These are phyloP conservation scores for Citrus mangshanensis DNA, from an alignment of 345 rosid species.

Conservation along the genomic window DNA sequence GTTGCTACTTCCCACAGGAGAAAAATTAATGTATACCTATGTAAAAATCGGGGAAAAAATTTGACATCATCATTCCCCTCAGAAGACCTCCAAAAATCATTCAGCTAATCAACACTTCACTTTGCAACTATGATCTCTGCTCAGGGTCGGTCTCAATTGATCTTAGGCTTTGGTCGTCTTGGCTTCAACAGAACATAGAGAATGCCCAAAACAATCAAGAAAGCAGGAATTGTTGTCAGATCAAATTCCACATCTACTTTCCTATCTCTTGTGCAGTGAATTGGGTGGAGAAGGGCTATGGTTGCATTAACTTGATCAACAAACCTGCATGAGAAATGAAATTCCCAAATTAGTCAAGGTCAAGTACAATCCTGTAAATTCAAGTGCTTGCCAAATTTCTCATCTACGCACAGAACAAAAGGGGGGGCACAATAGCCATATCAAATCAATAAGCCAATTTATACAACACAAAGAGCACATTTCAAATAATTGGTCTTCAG, in stretches of 20 bases:
- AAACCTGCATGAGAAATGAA: constrained; percentile 47
- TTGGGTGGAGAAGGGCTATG: constrained; percentile 66
- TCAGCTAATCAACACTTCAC: neutral
- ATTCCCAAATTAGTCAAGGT: neutral
- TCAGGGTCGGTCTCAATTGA: constrained; percentile 46
- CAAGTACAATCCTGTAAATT: neutral
- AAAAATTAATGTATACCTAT: neutral
- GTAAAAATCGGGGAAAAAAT: neutral
- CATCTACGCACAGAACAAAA: neutral
- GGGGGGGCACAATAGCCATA: neutral
- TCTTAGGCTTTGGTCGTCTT: constrained; percentile 82
- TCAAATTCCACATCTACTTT: constrained; percentile 70
- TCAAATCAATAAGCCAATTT: neutral
- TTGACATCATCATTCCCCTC: neutral
- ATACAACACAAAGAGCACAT: neutral
- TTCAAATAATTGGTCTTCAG: neutral
- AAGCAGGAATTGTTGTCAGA: constrained; percentile 83
- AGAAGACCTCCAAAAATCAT: neutral
- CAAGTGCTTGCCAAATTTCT: neutral
- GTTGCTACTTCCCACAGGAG: neutral
- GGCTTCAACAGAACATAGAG: constrained; percentile 72
- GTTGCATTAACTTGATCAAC: constrained; percentile 78
- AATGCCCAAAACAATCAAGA: constrained; percentile 55
- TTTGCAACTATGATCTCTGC: neutral
- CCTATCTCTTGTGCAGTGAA: constrained; percentile 85